Conservation (phyloP, 1,284 basidiomycete species). For the Crepidotus sp. region DNA sequence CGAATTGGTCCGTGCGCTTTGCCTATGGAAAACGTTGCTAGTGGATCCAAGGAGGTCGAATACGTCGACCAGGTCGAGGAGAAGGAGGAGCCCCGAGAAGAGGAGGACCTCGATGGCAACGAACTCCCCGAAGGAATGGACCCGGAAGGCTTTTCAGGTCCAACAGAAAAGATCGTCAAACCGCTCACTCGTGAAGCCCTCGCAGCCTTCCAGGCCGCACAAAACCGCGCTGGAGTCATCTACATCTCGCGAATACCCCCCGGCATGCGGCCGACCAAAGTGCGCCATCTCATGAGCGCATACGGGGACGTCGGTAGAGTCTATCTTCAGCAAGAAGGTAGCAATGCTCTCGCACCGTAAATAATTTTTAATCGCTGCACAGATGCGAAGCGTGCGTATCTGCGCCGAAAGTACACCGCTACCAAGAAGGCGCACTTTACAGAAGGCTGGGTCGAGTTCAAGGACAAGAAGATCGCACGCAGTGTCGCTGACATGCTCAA, state of each 20-base stretch:
- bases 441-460: slow-evolving; percentile 98
- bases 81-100: no score
- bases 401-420: slow-evolving; percentile 66
- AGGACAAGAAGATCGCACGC: slow-evolving; percentile 86
- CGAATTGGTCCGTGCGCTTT: slow-evolving; percentile 24
- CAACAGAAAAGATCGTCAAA: slow-evolving; percentile 46
- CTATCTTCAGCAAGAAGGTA: slow-evolving; percentile 84
- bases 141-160: slow-evolving; percentile 48
- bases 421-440: slow-evolving; percentile 83
- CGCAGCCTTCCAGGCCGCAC: slow-evolving; percentile 59
- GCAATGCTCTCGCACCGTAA: slow-evolving; percentile 12
- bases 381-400: slow-evolving; percentile 75
- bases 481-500: slow-evolving; percentile 93
- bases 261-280: slow-evolving; percentile 97
- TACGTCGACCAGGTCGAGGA: no score
- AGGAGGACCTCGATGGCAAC: background rate
- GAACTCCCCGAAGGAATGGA: slow-evolving; percentile 38
- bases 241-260: slow-evolving; percentile 97
- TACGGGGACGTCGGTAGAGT: slow-evolving; percentile 81
- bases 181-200: slow-evolving; percentile 66
- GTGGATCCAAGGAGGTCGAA: slow-evolving; percentile 1
- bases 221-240: slow-evolving; percentile 73
- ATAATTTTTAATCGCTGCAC: slow-evolving; percentile 6
- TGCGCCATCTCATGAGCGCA: slow-evolving; percentile 83
- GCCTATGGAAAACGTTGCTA: slow-evolving; percentile 14